Evolutionary conservation across 306 rosid genomes (phyloP), one percentile per base, ranked within the genome.

Genomic region (Biancaea sappan): DNA sequence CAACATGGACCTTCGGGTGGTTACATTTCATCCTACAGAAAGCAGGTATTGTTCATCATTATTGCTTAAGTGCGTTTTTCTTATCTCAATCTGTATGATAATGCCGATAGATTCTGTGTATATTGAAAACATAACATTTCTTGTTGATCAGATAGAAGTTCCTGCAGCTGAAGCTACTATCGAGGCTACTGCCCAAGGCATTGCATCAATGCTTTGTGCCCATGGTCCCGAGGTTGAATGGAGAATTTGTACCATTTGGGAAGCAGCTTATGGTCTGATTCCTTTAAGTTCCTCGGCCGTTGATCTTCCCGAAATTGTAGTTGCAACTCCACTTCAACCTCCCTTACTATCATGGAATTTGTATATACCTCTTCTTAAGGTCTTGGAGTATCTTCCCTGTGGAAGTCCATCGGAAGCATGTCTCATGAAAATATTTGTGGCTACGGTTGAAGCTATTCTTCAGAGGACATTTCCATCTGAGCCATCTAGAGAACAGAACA

Each of bases 191-290:
- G 98, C 98, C 56, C 98, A 94, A 83, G 98, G 98, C 59, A 91
- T 94, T 78, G 97, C 97, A 13, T 91, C 98, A 65, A 88, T 94
- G 98, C 96, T 94, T 66, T 91, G 97, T 78, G 97, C 98, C 58
- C 98, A 94, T 84, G 98, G 98, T 58, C 97, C 98, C 13, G 98
- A 94, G 84, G 98, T 94, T 84, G 98, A 94, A 85, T 94, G 98
- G 98, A 86, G 98, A 86, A 94, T 91, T 59, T 94, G 98, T 87
- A 94, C 98, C 61, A 94, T 94, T 50, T 94, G 98, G 98, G 97
- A 94, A 84, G 98, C 98, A 78, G 98, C 97, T 41, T 94, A 94
- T 85, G 98, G 98, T 72, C 84, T 94, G 75, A 94, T 94, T 80
- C 98, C 97, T 61, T 79, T 90, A 77, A 94, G 93, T 83, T 94